These are phyloP conservation scores for Cynara cardunculus DNA, from an alignment of 129 eudicot species.

Conservation along the genomic window DNA sequence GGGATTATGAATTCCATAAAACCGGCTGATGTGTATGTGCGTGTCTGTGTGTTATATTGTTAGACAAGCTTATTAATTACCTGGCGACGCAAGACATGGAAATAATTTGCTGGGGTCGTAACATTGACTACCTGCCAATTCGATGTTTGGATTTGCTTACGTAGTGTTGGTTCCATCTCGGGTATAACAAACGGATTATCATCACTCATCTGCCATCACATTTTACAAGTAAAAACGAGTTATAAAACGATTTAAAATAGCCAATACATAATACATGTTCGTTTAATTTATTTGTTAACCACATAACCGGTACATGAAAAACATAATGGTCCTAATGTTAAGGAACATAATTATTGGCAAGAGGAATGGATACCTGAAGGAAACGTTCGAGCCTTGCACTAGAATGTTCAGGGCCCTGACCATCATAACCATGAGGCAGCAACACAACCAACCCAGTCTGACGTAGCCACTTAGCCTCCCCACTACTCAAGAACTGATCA, in stretches of 20 bases:
- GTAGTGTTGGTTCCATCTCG: constrained; percentile 89
- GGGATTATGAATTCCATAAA: not conserved
- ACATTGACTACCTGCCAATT: constrained; percentile 99
- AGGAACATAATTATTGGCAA: no score
- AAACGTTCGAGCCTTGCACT: constrained; percentile 96
- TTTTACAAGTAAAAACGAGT: not conserved
- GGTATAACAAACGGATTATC: constrained; percentile 82
- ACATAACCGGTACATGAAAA: no score
- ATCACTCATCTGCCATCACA: constrained; percentile 76
- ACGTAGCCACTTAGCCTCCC: constrained; percentile 97
- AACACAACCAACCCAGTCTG: constrained; percentile 87
- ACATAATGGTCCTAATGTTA: no score
- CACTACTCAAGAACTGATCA: constrained; percentile 95
- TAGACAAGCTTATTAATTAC: constrained; percentile 33
- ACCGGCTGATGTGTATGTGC: not conserved
- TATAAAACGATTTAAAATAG: not conserved
- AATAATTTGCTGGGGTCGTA: constrained; percentile 95
- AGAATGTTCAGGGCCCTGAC: constrained; percentile 99
- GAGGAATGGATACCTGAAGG: constrained; percentile 98
- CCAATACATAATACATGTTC: no score
- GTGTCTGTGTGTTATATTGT: not conserved
- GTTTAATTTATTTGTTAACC: no score
- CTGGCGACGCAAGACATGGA: constrained; percentile 95
- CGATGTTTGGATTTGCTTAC: constrained; percentile 90
- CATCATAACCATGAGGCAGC: constrained; percentile 98